Evolutionary conservation across 2,329 filamentous ascomycete genomes (phyloP).

Genomic region (Cadophora sp.): DNA sequence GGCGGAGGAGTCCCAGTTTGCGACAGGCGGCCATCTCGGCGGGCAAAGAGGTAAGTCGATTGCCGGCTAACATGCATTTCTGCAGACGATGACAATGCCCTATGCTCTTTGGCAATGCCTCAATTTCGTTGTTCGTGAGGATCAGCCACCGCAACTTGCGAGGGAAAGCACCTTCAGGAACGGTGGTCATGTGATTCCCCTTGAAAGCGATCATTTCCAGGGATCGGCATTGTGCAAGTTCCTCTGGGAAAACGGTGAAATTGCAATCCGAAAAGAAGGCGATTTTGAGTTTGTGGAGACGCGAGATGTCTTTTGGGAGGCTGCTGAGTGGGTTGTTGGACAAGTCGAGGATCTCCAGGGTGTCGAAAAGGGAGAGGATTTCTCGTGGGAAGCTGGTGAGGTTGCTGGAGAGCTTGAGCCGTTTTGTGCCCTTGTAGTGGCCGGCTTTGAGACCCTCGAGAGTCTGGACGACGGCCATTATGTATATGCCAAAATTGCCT

Average conservation of each 20-base stretch:
- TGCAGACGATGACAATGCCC: slow-evolving; percentile 51
- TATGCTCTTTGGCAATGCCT: slow-evolving; percentile 49
- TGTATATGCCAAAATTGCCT: background rate
- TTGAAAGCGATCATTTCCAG: slow-evolving; percentile 59
- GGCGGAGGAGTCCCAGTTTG: slow-evolving; percentile 51
- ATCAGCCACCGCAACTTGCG: slow-evolving; percentile 54
- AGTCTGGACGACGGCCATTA: slow-evolving; percentile 32
- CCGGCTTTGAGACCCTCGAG: slow-evolving; percentile 35
- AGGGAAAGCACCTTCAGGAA: slow-evolving; percentile 52
- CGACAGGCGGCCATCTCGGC: slow-evolving; percentile 51
- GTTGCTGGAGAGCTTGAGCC: slow-evolving; percentile 39
- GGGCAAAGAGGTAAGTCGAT: slow-evolving; percentile 50
- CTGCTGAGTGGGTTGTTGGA: slow-evolving; percentile 51
- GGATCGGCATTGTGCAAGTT: slow-evolving; percentile 50
- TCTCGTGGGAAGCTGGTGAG: slow-evolving; percentile 47
- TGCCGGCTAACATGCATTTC: slow-evolving; percentile 58
- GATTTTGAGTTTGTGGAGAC: slow-evolving; percentile 52
- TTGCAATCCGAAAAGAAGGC: slow-evolving; percentile 55
- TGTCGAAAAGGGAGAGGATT: slow-evolving; percentile 50
- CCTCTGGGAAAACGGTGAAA: slow-evolving; percentile 51
- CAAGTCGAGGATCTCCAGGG: slow-evolving; percentile 55
- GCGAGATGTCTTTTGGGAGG: slow-evolving; percentile 49
- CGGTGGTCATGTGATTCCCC: slow-evolving; percentile 51
- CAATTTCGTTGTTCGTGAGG: slow-evolving; percentile 53
- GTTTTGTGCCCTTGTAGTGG: slow-evolving; percentile 38